Percentiles rank a stretch among this genome's conserved stretches.
These are phyloP conservation scores for Paxillus rubicundulus DNA, from an alignment of 768 basidiomycete genomes.

Conservation along the genomic window DNA sequence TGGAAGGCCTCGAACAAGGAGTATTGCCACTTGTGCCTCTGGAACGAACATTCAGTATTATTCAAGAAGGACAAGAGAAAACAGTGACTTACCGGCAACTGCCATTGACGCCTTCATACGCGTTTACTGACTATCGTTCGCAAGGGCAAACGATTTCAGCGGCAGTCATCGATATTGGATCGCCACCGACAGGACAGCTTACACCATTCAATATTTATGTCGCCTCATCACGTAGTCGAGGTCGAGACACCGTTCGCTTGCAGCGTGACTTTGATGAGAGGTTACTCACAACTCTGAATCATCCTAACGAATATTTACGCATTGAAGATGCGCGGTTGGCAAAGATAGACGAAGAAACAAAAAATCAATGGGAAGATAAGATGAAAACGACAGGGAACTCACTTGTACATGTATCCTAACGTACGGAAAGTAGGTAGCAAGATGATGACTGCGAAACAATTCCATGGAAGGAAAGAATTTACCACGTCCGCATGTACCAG, in stretches of 20 bases:
- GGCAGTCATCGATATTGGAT: conserved; percentile 32
- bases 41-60: conserved; percentile 32
- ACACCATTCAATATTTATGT: conserved; percentile 40
- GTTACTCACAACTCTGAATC: too few relatives aligned
- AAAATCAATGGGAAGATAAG: too few relatives aligned
- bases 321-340: too few relatives aligned
- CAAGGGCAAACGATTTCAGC: conserved; percentile 37
- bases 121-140: conserved; percentile 41
- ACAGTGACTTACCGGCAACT: conserved; percentile 1
- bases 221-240: conserved; percentile 27
- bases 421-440: too few relatives aligned
- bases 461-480: too few relatives aligned
- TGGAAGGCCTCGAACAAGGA: background rate
- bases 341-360: too few relatives aligned
- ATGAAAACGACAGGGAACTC: too few relatives aligned
- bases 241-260: conserved; percentile 6
- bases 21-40: conserved; percentile 8
- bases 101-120: conserved; percentile 37
- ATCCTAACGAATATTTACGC: too few relatives aligned
- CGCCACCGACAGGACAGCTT: conserved; percentile 30
- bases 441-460: too few relatives aligned
- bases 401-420: too few relatives aligned
- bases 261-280: too few relatives aligned
- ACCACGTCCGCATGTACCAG: too few relatives aligned
- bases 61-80: conserved; percentile 18